Conservation (phyloP, 1,284 basidiomycete genomes). For the Stygiomarasmius scandens region DNA sequence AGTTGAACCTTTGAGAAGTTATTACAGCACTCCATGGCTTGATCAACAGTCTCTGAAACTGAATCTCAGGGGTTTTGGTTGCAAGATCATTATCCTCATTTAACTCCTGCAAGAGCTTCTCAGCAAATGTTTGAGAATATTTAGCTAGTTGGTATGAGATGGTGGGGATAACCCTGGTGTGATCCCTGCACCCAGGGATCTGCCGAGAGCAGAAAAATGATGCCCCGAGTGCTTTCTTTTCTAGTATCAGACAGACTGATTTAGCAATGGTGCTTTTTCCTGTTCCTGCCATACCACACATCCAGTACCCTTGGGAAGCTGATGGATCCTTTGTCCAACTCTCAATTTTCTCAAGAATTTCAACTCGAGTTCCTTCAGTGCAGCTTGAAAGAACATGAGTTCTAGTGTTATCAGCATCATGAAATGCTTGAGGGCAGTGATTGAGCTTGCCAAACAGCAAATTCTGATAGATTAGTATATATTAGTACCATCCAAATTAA, state of each 20-base stretch:
- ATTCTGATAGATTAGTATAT: too few species aligned
- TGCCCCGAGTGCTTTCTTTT: constrained; percentile 4
- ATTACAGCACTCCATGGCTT: not conserved
- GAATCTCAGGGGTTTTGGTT: not conserved
- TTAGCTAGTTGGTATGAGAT: constrained; percentile 6
- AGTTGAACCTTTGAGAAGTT: not conserved
- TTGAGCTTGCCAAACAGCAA: not conserved
- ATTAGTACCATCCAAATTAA: too few species aligned
- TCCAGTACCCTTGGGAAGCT: not conserved
- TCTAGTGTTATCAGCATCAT: not conserved
- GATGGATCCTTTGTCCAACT: not conserved
- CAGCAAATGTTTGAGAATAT: not conserved
- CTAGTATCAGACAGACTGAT: not conserved
- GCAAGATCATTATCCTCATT: not conserved
- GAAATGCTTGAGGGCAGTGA: not conserved
- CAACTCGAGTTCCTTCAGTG: not conserved
- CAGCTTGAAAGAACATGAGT: too few species aligned
- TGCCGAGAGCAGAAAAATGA: constrained; percentile 6
- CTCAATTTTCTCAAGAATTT: not conserved
- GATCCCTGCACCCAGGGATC: not conserved
- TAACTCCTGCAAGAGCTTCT: not conserved
- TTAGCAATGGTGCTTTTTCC: constrained; percentile 6
- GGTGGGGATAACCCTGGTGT: not conserved
- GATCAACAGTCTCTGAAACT: not conserved
- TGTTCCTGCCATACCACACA: constrained; percentile 3